These are phyloP conservation scores for Themeda triandra DNA, from an alignment of 176 grass and related monocot genomes.

Conservation along the genomic window DNA sequence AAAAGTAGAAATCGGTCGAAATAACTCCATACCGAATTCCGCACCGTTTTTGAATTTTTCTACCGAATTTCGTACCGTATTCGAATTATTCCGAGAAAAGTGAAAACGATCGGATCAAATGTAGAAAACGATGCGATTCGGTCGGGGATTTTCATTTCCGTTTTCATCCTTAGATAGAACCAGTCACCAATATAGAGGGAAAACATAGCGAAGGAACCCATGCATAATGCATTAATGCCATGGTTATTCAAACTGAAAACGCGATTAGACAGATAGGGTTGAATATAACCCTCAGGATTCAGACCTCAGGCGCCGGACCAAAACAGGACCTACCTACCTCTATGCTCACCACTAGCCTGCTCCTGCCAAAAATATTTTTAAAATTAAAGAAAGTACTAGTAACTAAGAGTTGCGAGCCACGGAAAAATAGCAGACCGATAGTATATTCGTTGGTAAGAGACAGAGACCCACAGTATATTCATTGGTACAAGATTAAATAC, in stretches of 20 bases:
- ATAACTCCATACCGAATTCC: no score
- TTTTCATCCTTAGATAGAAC: no score
- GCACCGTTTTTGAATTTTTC: no score
- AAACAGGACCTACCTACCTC: not conserved
- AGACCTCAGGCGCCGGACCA: not conserved
- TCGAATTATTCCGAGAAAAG: no score
- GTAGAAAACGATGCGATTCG: no score
- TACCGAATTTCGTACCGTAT: no score
- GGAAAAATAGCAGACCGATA: not conserved
- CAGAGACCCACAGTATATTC: not conserved
- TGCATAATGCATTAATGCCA: not conserved
- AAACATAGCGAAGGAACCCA: not conserved
- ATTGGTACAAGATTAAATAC: not conserved
- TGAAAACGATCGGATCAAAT: no score
- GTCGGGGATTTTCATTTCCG: no score
- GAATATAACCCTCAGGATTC: not conserved
- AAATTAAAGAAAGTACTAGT: not conserved
- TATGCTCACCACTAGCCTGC: not conserved
- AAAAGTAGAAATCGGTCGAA: no score
- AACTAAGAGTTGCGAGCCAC: not conserved
- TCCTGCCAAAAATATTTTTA: no score
- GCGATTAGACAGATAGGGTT: not conserved
- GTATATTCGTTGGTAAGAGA: not conserved
- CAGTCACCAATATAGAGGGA: not conserved
- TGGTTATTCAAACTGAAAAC: not conserved